Percentiles rank a stretch among this genome's conserved stretches.
Conservation (phyloP, 495 filamentous ascomycete genomes). For the Friedmanniomyces endolithicus region DNA sequence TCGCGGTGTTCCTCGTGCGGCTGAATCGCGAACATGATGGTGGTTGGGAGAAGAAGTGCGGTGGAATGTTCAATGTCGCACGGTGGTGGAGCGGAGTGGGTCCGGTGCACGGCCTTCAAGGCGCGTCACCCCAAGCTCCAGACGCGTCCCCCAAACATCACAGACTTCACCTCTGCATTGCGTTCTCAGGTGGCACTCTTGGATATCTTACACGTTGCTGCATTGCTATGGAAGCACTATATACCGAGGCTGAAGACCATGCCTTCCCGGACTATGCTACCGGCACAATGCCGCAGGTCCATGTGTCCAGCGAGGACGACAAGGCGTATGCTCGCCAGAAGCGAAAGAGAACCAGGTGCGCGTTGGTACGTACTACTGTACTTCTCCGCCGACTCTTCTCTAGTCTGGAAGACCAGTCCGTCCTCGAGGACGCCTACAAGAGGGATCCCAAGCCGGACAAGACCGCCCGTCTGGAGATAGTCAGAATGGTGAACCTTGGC, state of each 20-base stretch:
- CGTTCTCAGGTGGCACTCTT: neutral
- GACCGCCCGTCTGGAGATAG: conserved; percentile 67
- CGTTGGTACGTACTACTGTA: neutral
- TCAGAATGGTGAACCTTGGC: conserved; percentile 71
- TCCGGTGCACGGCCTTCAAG: too few relatives aligned
- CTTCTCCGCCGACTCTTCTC: conserved; percentile 3
- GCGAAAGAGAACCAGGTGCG: conserved; percentile 48
- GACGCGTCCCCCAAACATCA: neutral
- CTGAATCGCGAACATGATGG: too few relatives aligned
- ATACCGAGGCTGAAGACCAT: neutral
- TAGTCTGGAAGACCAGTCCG: conserved; percentile 77
- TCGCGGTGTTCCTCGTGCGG: too few relatives aligned
- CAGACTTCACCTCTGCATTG: neutral
- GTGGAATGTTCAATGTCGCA: too few relatives aligned
- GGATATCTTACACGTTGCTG: neutral
- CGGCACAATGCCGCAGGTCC: conserved; percentile 47
- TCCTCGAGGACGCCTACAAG: conserved; percentile 79
- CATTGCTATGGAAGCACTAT: neutral
- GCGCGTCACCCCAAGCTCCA: neutral
- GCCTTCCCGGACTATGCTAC: conserved; percentile 61
- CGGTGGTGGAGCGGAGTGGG: too few relatives aligned
- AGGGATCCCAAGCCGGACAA: conserved; percentile 89
- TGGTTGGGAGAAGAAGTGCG: too few relatives aligned
- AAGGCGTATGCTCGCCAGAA: conserved; percentile 52
- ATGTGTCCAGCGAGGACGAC: conserved; percentile 54